Evolutionary conservation across 2,329 filamentous ascomycete species (phyloP), one percentile per base, ranked within the genome.

Genomic region (Stromatinia cepivora): DNA sequence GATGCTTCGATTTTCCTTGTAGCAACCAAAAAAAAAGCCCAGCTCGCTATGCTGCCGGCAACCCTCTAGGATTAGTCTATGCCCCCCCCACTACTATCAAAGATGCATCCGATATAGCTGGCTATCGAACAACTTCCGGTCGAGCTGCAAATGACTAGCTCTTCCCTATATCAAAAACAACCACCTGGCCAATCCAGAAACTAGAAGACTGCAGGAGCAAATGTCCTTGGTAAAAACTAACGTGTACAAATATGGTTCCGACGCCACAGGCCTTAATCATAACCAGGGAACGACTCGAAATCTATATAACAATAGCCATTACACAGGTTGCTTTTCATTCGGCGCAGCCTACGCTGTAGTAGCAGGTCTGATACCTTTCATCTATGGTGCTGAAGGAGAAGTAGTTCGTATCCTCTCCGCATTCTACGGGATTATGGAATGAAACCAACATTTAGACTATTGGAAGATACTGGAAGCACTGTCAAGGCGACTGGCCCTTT

Each of bases 21-120:
- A 46, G 90, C 92, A 0, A 93, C 93, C 0, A 84, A 84, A 73
- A 90, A 86, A 7, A 86, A 7, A 94, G 92, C 0, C 90, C 92
- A 0, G 83, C 86, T 76, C 84, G 93, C 57, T 96, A 90, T 79
- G 87, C 87, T 69, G 82, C 76, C 57, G 77, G 79, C 9, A 80
- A 79, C 50, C 77, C 81, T n/a, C 80, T 83, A 45, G 84, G 84
- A 10, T 83, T 84, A 5, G 79, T 88, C 0, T 88, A 82, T 71
- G 86, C 86, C 39, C 76, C 87, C 2, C 85, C 86, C 0, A 88
- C 88, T 72, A 83, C 82, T 2, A 80, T 87, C 64, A 87, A 87
- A 74, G 86, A 88, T 75, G 84, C 80, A 53, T 84, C 87, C 65
- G 85, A 87, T 71, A 79, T 87, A 20, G 80, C 81, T 17, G 81